phyloP scores from a whole-genome alignment of 192 early-diverging fungal species.

The Neocallimastix lanati region DNA sequence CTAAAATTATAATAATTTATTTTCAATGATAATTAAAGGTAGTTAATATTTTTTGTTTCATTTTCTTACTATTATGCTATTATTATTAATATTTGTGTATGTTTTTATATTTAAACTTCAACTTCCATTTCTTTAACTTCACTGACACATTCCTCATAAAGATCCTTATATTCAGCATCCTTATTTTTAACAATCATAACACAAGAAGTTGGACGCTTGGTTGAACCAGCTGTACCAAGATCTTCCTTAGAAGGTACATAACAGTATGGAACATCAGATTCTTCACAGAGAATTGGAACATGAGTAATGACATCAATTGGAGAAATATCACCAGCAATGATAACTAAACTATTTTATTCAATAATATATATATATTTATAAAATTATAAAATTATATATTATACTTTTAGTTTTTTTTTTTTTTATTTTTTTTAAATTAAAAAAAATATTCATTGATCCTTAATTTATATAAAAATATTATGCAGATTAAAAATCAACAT shows the following conservation, averaged over 20 bases:
- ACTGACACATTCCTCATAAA: conserved; percentile 61
- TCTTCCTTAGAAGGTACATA: conserved; percentile 93
- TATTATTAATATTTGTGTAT: conserved; percentile 5
- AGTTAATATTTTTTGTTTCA: no score
- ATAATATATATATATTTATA: no score
- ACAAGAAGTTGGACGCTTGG: conserved; percentile 85
- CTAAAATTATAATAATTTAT: no score
- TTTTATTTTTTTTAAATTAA: no score
- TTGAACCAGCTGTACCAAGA: conserved; percentile 75
- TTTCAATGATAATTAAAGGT: no score
- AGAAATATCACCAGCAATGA: conserved; percentile 91
- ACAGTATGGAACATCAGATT: conserved; percentile 79
- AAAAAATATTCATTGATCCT: no score
- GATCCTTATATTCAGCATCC: conserved; percentile 62
- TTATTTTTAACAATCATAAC: conserved; percentile 71
- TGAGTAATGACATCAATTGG: conserved; percentile 96
- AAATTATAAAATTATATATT: no score
- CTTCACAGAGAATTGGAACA: conserved; percentile 93
- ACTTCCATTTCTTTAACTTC: conserved; percentile 62
- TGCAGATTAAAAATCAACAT: no score
- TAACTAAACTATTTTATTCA: conserved; percentile 37
- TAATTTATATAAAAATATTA: no score
- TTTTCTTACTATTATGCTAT: conserved; percentile 3
- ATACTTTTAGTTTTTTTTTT: no score
- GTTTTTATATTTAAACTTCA: conserved; percentile 25